Percentiles rank a stretch among this genome's conserved stretches.
phyloP scores from a whole-genome alignment of 1,284 basidiomycete species.

The Apiotrichum domesticum region DNA sequence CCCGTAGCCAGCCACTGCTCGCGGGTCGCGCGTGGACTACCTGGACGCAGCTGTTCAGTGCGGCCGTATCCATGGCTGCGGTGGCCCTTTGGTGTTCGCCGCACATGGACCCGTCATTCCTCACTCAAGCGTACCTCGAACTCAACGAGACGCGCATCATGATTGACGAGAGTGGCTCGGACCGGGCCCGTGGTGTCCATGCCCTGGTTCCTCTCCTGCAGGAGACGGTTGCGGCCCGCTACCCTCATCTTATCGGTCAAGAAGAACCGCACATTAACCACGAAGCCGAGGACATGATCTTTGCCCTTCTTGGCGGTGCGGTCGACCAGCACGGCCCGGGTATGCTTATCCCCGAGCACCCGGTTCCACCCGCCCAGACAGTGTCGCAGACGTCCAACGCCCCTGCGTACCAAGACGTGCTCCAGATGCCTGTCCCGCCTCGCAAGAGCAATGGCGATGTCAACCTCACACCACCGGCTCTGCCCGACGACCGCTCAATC shows the following conservation, averaged over 20 bases:
- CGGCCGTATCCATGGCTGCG: constrained; percentile 37
- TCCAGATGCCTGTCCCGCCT: too few relatives aligned
- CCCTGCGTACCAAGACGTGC: too few relatives aligned
- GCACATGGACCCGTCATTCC: constrained; percentile 28
- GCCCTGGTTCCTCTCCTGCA: constrained; percentile 33
- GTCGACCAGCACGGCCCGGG: constrained; percentile 19
- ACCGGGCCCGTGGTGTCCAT: constrained; percentile 11
- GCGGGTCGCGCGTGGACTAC: constrained; percentile 33
- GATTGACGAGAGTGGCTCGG: constrained; percentile 31
- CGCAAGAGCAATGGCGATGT: too few relatives aligned
- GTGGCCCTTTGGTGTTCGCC: constrained; percentile 39
- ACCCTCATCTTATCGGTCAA: constrained; percentile 31
- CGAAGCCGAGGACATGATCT: constrained; percentile 41
- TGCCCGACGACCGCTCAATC: too few relatives aligned
- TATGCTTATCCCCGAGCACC: not conserved
- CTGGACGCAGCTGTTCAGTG: constrained; percentile 42
- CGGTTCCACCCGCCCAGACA: not conserved
- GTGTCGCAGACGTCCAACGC: too few relatives aligned
- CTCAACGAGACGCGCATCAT: constrained; percentile 32
- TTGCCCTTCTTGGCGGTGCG: constrained; percentile 37
- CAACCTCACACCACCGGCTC: too few relatives aligned
- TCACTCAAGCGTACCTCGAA: constrained; percentile 29
- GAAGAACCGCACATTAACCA: constrained; percentile 12
- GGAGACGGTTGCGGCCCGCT: constrained; percentile 28
- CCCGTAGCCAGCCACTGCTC: constrained; percentile 31